Evolutionary conservation across 2,329 filamentous ascomycete genomes (phyloP), one percentile per base, ranked within the genome.

Genomic region (Lasiodiplodia hormozganensis): DNA sequence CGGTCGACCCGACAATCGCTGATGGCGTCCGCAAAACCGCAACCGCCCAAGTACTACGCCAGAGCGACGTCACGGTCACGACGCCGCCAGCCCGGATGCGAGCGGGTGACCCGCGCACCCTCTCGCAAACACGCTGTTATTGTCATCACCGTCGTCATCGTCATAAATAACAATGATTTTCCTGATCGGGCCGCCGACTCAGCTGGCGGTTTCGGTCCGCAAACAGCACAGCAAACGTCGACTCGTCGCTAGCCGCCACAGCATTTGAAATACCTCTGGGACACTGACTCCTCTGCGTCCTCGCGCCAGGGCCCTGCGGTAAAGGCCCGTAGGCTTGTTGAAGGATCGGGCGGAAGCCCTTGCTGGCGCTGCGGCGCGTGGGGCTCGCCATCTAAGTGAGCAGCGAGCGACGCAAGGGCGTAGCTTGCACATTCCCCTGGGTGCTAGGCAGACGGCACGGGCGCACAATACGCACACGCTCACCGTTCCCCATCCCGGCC

Each of bases 221-320:
- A 66, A 66, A 49, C 62, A 56, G 62, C 51, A 56, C 31, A 10
- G 62, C 62, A 54, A 47, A 54, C 34, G 28, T 31, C 56, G 4
- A 54, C 21, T 36, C 51, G 34, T 66, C 52, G 51, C 52, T 66
- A 66, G 62, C 51, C 60, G 52, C 62, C 51, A 47, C 51, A 66
- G 62, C 62, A 66, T 66, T 66, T 66, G 25, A 66, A 66, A 66
- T 66, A 66, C 62, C 21, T 31, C 62, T 36, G 36, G 51, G n/a
- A 54, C 62, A 54, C 62, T 54, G 49, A 54, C 51, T 18, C 62
- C 52, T 66, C 51, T 56, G 47, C 49, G 62, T 40, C 62, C 51
- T 25, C 21, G 62, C 62, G 49, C 47, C 36, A 40, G 47, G 51
- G 31, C 62, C 23, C 62, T 43, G 60, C 60, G 60, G 60, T 52